Evolutionary conservation across 2,329 filamentous ascomycete genomes (phyloP).

Genomic region (Orbilia brochopaga): DNA sequence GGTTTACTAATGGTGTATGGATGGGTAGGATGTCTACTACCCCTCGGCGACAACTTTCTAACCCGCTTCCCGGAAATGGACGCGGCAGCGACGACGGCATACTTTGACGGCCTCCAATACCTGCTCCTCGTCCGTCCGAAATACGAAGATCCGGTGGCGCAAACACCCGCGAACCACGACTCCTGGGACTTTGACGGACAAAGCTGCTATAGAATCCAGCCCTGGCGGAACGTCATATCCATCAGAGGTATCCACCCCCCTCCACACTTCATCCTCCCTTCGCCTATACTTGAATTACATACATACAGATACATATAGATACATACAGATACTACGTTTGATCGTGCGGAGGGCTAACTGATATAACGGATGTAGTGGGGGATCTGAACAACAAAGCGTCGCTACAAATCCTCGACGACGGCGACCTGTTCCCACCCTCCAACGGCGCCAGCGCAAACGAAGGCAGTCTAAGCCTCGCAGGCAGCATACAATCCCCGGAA

Average conservation of each 20-base stretch:
- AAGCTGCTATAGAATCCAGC: slow-evolving; percentile 25
- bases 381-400: neutral
- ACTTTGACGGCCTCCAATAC: slow-evolving; percentile 12
- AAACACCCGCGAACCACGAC: slow-evolving; percentile 24
- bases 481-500: neutral
- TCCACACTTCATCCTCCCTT: too few relatives aligned
- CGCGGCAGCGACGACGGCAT: neutral
- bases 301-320: too few relatives aligned
- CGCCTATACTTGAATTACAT: too few relatives aligned
- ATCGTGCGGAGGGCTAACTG: too few relatives aligned
- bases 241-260: slow-evolving; percentile 18
- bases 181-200: slow-evolving; percentile 29
- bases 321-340: too few relatives aligned
- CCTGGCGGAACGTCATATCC: slow-evolving; percentile 26
- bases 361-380: too few relatives aligned
- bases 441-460: neutral
- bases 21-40: neutral
- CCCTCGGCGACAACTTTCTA: slow-evolving; percentile 13
- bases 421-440: slow-evolving; percentile 14
- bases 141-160: slow-evolving; percentile 7
- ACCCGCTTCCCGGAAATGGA: slow-evolving; percentile 32
- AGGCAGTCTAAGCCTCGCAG: neutral
- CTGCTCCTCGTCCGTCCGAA: slow-evolving; percentile 28
- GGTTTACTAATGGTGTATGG: neutral
- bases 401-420: slow-evolving; percentile 20